phyloP scores from a whole-genome alignment of 2,329 filamentous ascomycete species.

The Neocucurbitaria cava region DNA sequence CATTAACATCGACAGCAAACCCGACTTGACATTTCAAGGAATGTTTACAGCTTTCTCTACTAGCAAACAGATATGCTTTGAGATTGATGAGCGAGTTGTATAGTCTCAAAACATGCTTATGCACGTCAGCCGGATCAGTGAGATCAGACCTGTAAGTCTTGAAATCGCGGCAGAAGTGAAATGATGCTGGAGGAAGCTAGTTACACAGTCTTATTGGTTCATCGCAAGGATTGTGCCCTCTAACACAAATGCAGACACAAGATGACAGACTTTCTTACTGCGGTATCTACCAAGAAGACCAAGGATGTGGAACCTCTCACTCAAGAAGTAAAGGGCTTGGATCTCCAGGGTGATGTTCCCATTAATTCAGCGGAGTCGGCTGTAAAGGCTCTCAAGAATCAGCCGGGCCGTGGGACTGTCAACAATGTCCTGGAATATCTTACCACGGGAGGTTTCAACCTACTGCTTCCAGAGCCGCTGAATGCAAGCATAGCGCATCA shows the following conservation, averaged over 20 bases:
- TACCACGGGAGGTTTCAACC: slow-evolving; percentile 56
- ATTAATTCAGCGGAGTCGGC: slow-evolving; percentile 56
- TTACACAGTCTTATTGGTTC: not conserved
- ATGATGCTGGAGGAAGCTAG: not conserved
- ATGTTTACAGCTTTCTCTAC: not conserved
- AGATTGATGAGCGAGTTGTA: not conserved
- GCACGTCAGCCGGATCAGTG: not conserved
- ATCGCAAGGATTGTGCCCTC: not conserved
- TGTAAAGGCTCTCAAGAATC: slow-evolving; percentile 65
- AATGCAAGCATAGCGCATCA: slow-evolving; percentile 77
- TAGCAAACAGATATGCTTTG: not conserved
- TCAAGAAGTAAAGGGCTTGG: slow-evolving; percentile 18
- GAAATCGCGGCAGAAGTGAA: not conserved
- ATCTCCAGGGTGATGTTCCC: slow-evolving; percentile 14
- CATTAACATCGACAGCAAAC: slow-evolving; percentile 1
- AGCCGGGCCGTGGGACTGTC: slow-evolving; percentile 68
- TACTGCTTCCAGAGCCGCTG: slow-evolving; percentile 69
- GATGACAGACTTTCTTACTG: slow-evolving; percentile 60
- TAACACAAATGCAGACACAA: not conserved
- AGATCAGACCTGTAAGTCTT: not conserved
- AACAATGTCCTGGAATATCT: slow-evolving; percentile 63
- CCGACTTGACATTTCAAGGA: not conserved
- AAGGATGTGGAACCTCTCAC: slow-evolving; percentile 21
- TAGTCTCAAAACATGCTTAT: not conserved
- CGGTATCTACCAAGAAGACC: slow-evolving; percentile 51